These are phyloP conservation scores for Prunus salicina DNA, from an alignment of 306 rosid species.

Conservation along the genomic window DNA sequence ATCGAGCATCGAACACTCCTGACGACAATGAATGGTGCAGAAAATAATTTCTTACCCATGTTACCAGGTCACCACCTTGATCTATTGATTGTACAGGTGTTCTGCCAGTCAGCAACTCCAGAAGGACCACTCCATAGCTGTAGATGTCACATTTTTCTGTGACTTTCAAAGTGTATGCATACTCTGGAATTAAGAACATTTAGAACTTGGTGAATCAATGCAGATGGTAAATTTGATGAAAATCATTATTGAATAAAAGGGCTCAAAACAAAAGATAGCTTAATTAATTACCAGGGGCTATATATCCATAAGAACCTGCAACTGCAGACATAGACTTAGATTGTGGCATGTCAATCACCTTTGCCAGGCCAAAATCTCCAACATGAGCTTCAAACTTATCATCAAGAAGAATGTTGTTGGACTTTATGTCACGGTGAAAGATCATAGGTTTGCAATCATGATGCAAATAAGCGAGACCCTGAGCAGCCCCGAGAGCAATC, in stretches of 20 bases:
- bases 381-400: slow-evolving; percentile 80
- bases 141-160: slow-evolving; percentile 85
- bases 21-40: slow-evolving; percentile 37
- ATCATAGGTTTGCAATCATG: slow-evolving; percentile 85
- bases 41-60: slow-evolving; percentile 57
- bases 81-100: slow-evolving; percentile 73
- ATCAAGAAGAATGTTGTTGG: slow-evolving; percentile 82
- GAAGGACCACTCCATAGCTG: slow-evolving; percentile 79
- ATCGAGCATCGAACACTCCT: slow-evolving; percentile 52
- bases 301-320: slow-evolving; percentile 94
- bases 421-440: slow-evolving; percentile 83
- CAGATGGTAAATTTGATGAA: too few species aligned
- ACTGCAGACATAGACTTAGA: slow-evolving; percentile 79
- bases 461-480: slow-evolving; percentile 85
- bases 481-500: slow-evolving; percentile 84
- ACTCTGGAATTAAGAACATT: slow-evolving; percentile 42
- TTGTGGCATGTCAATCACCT: slow-evolving; percentile 83
- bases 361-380: slow-evolving; percentile 93
- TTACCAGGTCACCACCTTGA: slow-evolving; percentile 76
- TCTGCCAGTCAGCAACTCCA: slow-evolving; percentile 80
- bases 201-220: too few species aligned
- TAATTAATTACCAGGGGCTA: slow-evolving; percentile 66
- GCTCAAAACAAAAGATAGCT: slow-evolving; percentile 17
- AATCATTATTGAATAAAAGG: neutral
- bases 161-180: slow-evolving; percentile 86